Percentiles rank a stretch among this genome's conserved stretches.
These are phyloP conservation scores for Globisporangium spiculum DNA, from an alignment of 352 stramenopile genomes.

Conservation along the genomic window DNA sequence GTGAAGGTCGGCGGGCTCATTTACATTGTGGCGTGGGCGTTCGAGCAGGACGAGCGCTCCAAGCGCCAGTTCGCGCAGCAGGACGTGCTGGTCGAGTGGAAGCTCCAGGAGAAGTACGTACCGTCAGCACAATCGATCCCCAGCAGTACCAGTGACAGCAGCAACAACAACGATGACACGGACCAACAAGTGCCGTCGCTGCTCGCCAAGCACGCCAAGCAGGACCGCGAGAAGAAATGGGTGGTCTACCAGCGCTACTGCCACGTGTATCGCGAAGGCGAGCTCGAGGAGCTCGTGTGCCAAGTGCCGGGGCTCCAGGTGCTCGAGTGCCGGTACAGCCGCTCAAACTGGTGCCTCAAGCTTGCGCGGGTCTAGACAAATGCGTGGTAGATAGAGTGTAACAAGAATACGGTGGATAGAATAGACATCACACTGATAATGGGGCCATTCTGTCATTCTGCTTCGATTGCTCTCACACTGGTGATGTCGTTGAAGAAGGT, in stretches of 20 bases:
- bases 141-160: slow-evolving; percentile 4
- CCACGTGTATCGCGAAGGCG: slow-evolving; percentile 71
- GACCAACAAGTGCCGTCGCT: background rate
- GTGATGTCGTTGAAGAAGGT: background rate
- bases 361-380: background rate
- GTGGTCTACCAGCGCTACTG: slow-evolving; percentile 83
- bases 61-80: slow-evolving; percentile 76
- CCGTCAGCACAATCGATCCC: slow-evolving; percentile 12
- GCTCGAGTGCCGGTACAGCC: slow-evolving; percentile 62
- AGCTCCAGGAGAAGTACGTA: slow-evolving; percentile 80
- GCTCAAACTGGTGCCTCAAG: slow-evolving; percentile 73
- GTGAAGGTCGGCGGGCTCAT: slow-evolving; percentile 55
- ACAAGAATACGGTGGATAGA: background rate
- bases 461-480: background rate
- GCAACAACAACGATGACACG: background rate
- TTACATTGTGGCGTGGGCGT: slow-evolving; percentile 76
- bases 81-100: slow-evolving; percentile 86
- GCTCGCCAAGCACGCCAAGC: slow-evolving; percentile 32
- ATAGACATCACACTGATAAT: background rate
- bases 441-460: background rate
- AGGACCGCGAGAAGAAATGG: slow-evolving; percentile 54
- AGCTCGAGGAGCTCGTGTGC: slow-evolving; percentile 62
- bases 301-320: slow-evolving; percentile 58
- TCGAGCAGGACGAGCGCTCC: slow-evolving; percentile 75
- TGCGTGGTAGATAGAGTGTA: background rate